Evolutionary conservation across 1,139 yeast species (phyloP).

Genomic region (Geotrichum klebahnii): DNA sequence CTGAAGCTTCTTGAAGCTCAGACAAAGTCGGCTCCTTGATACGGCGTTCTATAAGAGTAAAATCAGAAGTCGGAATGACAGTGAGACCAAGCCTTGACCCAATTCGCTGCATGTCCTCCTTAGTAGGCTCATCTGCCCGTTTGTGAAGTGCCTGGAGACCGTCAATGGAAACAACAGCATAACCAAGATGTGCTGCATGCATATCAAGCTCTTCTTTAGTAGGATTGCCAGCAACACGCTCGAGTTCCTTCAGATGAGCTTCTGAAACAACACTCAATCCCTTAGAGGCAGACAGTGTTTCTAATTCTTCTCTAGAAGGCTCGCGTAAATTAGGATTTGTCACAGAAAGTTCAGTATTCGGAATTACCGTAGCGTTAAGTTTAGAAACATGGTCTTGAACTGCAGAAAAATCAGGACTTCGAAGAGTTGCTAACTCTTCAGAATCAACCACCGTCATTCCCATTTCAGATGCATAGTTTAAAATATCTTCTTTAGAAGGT

Average conservation of each 20-base stretch:
- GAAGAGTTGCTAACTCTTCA: slow-evolving; percentile 7
- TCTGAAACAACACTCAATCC: slow-evolving; percentile 32
- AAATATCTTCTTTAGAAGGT: slow-evolving; percentile 27
- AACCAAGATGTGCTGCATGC: slow-evolving; percentile 45
- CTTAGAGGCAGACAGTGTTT: slow-evolving; percentile 26
- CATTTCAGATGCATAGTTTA: slow-evolving; percentile 24
- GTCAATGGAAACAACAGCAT: slow-evolving; percentile 36
- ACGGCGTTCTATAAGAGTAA: slow-evolving; percentile 20
- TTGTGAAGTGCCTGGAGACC: slow-evolving; percentile 37
- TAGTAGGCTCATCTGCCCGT: slow-evolving; percentile 38
- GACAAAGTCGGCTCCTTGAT: slow-evolving; percentile 19
- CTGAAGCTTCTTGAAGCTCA: slow-evolving; percentile 15
- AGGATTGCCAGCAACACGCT: slow-evolving; percentile 30
- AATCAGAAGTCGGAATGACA: slow-evolving; percentile 30
- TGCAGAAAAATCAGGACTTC: slow-evolving; percentile 12
- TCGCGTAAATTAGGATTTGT: slow-evolving; percentile 22
- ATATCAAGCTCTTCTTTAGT: slow-evolving; percentile 42
- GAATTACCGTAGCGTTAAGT: slow-evolving; percentile 28
- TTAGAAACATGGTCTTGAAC: slow-evolving; percentile 11
- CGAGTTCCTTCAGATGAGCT: slow-evolving; percentile 31
- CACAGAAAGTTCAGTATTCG: slow-evolving; percentile 30
- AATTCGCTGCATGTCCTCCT: slow-evolving; percentile 29
- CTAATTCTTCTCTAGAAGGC: slow-evolving; percentile 19
- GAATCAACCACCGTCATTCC: slow-evolving; percentile 29
- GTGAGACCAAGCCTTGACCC: slow-evolving; percentile 34